These are phyloP conservation scores for Vicia sativa DNA, from an alignment of 306 rosid species.

Conservation along the genomic window DNA sequence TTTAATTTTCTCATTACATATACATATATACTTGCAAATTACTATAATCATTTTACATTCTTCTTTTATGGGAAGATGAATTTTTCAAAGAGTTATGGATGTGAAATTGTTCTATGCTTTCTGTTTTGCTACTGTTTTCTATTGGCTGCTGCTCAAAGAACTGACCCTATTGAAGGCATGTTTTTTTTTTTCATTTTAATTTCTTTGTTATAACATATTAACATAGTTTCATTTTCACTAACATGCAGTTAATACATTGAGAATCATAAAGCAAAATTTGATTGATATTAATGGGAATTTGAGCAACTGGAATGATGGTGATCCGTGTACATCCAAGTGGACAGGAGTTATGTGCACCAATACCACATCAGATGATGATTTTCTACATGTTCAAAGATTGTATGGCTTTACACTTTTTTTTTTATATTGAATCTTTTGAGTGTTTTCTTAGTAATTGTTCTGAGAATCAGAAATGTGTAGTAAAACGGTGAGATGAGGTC, in stretches of 20 bases:
- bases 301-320: constrained; percentile 80
- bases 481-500: too few relatives aligned
- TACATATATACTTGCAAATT: too few relatives aligned
- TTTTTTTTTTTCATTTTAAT: neutral
- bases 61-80: constrained; percentile 48
- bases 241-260: constrained; percentile 68
- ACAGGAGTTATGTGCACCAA: constrained; percentile 75
- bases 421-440: neutral
- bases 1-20: too few relatives aligned
- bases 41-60: neutral
- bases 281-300: constrained; percentile 65
- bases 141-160: constrained; percentile 44
- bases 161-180: constrained; percentile 74
- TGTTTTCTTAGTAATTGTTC: too few relatives aligned
- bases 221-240: constrained; percentile 32
- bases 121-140: constrained; percentile 55
- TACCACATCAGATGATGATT: constrained; percentile 43
- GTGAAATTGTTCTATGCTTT: constrained; percentile 44
- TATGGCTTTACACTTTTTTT: constrained; percentile 43
- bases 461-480: too few relatives aligned
- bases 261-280: constrained; percentile 56
- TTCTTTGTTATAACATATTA: neutral
- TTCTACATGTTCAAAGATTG: constrained; percentile 68
- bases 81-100: constrained; percentile 50
- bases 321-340: constrained; percentile 80